Evolutionary conservation across 192 early-diverging fungal genomes (phyloP).

Genomic region (Entomortierella lignicola): DNA sequence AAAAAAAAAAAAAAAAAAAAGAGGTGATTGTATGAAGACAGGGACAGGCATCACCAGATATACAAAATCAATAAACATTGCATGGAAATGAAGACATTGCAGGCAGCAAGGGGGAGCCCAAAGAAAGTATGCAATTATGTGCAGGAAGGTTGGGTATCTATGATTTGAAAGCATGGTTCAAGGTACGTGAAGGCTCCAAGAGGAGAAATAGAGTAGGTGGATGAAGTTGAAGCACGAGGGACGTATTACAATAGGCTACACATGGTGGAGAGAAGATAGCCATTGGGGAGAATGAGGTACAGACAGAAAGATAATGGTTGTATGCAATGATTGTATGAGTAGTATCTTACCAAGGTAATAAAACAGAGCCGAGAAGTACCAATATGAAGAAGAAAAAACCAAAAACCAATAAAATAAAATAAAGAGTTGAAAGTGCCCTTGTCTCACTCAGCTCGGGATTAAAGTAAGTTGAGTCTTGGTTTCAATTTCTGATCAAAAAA

Average conservation of each 20-base stretch:
- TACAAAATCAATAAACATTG: neutral
- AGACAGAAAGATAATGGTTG: neutral
- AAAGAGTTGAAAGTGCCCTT: constrained; percentile 2
- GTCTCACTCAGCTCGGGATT: neutral
- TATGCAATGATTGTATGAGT: neutral
- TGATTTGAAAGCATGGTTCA: neutral
- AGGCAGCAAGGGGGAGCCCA: too few relatives aligned
- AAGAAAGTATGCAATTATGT: neutral
- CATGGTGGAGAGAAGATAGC: too few relatives aligned
- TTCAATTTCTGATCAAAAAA: neutral
- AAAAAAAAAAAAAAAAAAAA: neutral
- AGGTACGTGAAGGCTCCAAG: neutral
- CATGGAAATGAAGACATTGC: too few relatives aligned
- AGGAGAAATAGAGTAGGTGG: neutral
- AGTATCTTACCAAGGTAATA: neutral
- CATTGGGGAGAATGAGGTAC: neutral
- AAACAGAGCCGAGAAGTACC: too few relatives aligned
- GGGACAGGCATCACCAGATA: neutral
- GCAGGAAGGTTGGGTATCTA: neutral
- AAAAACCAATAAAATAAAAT: neutral
- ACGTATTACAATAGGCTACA: neutral
- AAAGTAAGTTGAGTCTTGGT: neutral
- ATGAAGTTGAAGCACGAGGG: neutral
- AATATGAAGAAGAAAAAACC: too few relatives aligned
- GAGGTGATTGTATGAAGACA: neutral